Percentiles rank a stretch among this genome's conserved stretches.
phyloP scores from a whole-genome alignment of 495 filamentous ascomycete genomes.

The Stereocaulon alpinum region DNA sequence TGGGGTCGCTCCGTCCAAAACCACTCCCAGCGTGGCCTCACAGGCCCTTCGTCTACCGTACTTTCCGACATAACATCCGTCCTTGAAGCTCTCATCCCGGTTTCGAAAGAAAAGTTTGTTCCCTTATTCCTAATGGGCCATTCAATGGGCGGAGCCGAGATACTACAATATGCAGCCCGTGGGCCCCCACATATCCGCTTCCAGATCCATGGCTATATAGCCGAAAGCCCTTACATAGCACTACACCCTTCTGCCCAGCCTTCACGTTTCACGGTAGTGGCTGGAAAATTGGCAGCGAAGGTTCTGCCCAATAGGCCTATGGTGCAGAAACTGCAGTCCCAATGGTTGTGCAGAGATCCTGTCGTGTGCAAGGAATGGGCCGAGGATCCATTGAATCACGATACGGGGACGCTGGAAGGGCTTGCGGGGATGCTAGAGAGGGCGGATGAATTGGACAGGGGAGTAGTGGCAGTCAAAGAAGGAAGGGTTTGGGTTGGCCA shows the following conservation, averaged over 20 bases:
- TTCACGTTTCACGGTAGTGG: slow-evolving; percentile 39
- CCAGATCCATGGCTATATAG: slow-evolving; percentile 51
- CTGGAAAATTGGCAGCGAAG: slow-evolving; percentile 53
- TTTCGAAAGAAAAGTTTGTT: slow-evolving; percentile 23
- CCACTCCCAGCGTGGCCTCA: slow-evolving; percentile 49
- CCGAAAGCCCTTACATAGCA: slow-evolving; percentile 60
- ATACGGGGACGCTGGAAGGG: slow-evolving; percentile 70
- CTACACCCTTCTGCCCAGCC: slow-evolving; percentile 56
- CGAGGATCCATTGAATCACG: slow-evolving; percentile 59
- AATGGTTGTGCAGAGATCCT: slow-evolving; percentile 52
- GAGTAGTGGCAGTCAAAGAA: slow-evolving; percentile 17
- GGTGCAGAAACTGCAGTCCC: slow-evolving; percentile 44
- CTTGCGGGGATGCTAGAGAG: slow-evolving; percentile 67
- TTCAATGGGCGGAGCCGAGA: slow-evolving; percentile 72
- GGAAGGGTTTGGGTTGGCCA: slow-evolving; percentile 27
- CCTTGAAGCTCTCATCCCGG: slow-evolving; percentile 37
- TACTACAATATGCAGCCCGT: slow-evolving; percentile 41
- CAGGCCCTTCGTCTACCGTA: slow-evolving; percentile 60
- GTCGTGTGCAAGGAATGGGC: slow-evolving; percentile 42
- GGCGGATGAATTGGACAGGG: slow-evolving; percentile 39
- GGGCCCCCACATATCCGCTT: slow-evolving; percentile 31
- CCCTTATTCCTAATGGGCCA: slow-evolving; percentile 84
- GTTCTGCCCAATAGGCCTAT: slow-evolving; percentile 53
- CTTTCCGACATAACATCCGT: slow-evolving; percentile 68
- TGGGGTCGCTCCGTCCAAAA: slow-evolving; percentile 44